Base-by-base conservation (phyloP, 345 rosid species). In the Sonneratia alba region DNA sequence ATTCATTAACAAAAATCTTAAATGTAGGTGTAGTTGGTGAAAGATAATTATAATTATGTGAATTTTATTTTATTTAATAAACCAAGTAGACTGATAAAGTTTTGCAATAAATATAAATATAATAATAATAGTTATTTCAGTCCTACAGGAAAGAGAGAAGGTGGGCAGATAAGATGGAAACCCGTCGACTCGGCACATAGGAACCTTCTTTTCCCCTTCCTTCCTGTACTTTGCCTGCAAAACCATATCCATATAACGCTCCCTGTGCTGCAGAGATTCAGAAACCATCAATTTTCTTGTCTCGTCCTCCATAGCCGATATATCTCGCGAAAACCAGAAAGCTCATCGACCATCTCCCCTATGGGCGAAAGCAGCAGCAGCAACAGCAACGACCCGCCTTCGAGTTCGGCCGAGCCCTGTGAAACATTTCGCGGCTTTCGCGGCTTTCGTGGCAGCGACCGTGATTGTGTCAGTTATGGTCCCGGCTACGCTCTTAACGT, bases 401-500 rank as follows among this genome's bases (percentile, higher is more conserved):
- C 71, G 66, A 62, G 19, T 27, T 13, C 51, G 11, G 15, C 51
- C 51, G 51, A 42, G 10, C 45, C 1, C 10, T 42, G 45, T 9
- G 10, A 5, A 5, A 42, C 45, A 42, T 9, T 42, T 9, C 45
- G 10, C 45, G 45, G 10, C 51, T 47, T 10, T 8, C 51, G 6
- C 51, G 6, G 51, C 43, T 8, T 40, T 40, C 43, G 43, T 40
- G 43, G 1, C 51, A 47, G 11, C 45, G 45, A 9, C 15, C 51
- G 9, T 2, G 15, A 13, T 10, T 2, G 13, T 10, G 22, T n/a
- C 56, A 62, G 22, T 64, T 75, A 70, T 57, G 36, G 72, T 37
- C 45, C 77, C 45, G 67, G 56, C 67, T 83, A 87, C 71, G 82
- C 78, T 12, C 75, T 80, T 68, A 78, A 83, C 67, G 92, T 91